Base-by-base conservation (phyloP, 2,329 filamentous ascomycete species). In the Aschersonia sp. region DNA sequence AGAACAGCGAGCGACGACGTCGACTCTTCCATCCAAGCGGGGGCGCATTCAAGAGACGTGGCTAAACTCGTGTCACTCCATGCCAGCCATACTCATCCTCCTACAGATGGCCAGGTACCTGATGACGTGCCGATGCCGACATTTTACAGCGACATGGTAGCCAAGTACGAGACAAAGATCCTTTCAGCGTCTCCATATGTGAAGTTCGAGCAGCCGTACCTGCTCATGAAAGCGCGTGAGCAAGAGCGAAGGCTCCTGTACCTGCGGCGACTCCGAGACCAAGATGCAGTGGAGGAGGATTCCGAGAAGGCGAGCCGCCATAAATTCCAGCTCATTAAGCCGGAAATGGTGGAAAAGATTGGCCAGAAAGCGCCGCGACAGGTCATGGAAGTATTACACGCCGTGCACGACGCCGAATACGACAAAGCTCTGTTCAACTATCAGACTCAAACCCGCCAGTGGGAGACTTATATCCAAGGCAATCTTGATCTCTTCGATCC, bases 131-230 rank as follows among this genome's bases (percentile, higher is more conserved):
- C 87, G 1, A 85, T 88, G 71, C 87, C 91, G 3, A 94, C 86
- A 1, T 95, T 89, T 59, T 97, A 97, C 61, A 89, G 89, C 60
- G 88, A 95, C 60, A 87, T 96, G 75, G 89, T 97, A 40, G 82
- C 88, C 49, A 91, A 94, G 57, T 89, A 94, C 58, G 81, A 94
- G 58, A 95, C 89, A 5, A 94, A 91, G 59, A 84, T 98, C 43
- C 70, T 98, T 5, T 98, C 94, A 1, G 88, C 89, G 1, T 98
- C 92, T 0, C 92, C 92, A 0, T 97, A 95, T 60, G 92, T 98
- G 54, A 91, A 88, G 58, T 98, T 97, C 59, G 84, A 85, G 53
- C 88, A 92, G 59, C 92, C 92, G 1, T 94, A 97, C 63, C 76
- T 97, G 30, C 74, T 98, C 40, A 94, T 92, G 74, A 87, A 86